Conservation (phyloP, 495 filamentous ascomycete genomes). For the Friedmanniomyces simplex region DNA sequence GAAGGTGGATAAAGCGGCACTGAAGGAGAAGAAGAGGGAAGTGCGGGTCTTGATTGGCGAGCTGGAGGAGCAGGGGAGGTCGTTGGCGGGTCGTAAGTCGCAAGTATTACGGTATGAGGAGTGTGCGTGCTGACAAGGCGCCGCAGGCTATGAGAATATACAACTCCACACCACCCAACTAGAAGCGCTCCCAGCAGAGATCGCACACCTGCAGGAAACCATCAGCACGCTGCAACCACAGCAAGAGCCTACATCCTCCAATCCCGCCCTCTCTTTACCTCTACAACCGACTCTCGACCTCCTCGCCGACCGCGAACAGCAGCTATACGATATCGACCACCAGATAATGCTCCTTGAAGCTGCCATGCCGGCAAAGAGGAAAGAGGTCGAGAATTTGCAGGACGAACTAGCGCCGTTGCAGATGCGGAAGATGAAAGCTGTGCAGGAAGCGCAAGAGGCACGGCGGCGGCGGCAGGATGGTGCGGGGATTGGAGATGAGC, state of each 20-base stretch:
- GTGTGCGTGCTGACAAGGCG: background rate
- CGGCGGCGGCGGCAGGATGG: conserved; percentile 63
- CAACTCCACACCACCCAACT: conserved; percentile 40
- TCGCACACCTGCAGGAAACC: conserved; percentile 53
- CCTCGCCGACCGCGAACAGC: conserved; percentile 48
- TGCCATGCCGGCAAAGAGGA: conserved; percentile 57
- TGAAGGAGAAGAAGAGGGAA: conserved; percentile 70
- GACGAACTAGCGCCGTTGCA: conserved; percentile 64
- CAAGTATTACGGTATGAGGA: conserved; percentile 22
- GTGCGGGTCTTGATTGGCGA: conserved; percentile 61
- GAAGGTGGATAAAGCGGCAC: conserved; percentile 56
- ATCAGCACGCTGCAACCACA: conserved; percentile 44
- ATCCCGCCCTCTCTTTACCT: conserved; percentile 38
- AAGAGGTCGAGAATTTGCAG: conserved; percentile 61
- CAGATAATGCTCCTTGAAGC: conserved; percentile 56
- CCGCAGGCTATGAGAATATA: conserved; percentile 53
- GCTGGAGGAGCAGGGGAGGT: conserved; percentile 57
- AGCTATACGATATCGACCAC: conserved; percentile 54
- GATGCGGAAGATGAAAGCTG: conserved; percentile 54
- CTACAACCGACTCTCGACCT: conserved; percentile 48
- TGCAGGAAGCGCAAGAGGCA: conserved; percentile 67
- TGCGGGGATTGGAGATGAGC: conserved; percentile 55
- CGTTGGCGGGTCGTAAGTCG: conserved; percentile 39
- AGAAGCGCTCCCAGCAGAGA: conserved; percentile 50
- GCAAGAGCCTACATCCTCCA: conserved; percentile 29